A percentile compares a stretch with the other conserved stretches of the same genome.
Evolutionary conservation across 2,329 filamentous ascomycete genomes (phyloP).

Genomic region (Diaporthe sp.): DNA sequence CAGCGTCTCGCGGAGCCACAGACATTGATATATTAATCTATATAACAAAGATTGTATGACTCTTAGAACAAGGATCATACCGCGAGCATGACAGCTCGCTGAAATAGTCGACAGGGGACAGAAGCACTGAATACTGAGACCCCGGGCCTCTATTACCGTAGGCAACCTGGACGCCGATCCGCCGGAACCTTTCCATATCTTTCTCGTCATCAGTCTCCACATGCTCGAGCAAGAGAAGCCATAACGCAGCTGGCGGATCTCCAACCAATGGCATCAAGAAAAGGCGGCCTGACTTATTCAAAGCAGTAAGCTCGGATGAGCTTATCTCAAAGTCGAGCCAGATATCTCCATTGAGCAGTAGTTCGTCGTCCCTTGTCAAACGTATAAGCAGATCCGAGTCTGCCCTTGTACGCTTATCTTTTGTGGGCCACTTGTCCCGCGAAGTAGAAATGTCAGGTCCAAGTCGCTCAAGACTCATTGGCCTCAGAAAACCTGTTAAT

Average conservation of each 20-base stretch:
- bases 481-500: background rate
- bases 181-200: constrained; percentile 10
- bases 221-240: constrained; percentile 1
- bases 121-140: too few relatives aligned
- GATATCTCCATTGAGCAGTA: too few relatives aligned
- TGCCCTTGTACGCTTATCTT: background rate
- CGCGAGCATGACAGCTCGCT: too few relatives aligned
- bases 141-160: too few relatives aligned
- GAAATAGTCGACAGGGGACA: too few relatives aligned
- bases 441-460: background rate
- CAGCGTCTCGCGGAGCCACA: too few relatives aligned
- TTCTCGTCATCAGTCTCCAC: background rate
- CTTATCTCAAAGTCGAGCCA: background rate
- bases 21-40: too few relatives aligned
- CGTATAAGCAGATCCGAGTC: background rate
- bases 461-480: background rate
- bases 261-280: background rate
- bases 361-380: background rate
- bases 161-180: background rate
- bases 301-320: background rate
- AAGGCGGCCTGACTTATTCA: background rate
- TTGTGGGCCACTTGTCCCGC: too few relatives aligned
- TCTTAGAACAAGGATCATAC: too few relatives aligned
- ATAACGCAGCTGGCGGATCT: background rate
- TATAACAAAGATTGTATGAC: too few relatives aligned